Percentiles rank a stretch among this genome's conserved stretches.
phyloP scores from a whole-genome alignment of 2,329 filamentous ascomycete species.

The Fusarium papillatum region DNA sequence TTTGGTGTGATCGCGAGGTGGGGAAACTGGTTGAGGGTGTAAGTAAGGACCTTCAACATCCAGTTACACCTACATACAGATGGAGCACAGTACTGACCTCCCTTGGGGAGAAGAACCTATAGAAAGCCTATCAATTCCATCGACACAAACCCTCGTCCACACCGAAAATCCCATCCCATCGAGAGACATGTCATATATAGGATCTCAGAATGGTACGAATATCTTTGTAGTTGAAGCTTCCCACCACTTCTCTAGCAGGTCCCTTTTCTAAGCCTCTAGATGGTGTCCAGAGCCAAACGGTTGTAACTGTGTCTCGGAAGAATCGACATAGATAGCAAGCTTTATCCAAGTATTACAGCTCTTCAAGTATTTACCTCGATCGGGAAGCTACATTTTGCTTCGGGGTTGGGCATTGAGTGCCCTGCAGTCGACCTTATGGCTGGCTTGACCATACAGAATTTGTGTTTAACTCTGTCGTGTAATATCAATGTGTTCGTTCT shows the following conservation, averaged over 20 bases:
- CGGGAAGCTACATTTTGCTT: neutral
- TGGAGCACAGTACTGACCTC: neutral
- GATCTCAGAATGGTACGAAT: neutral
- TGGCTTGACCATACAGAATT: neutral
- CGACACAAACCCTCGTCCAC: neutral
- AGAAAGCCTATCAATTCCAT: neutral
- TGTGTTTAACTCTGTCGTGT: too few relatives aligned
- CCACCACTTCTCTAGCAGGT: too few relatives aligned
- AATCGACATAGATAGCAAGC: neutral
- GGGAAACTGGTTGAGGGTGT: neutral
- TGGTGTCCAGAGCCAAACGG: neutral
- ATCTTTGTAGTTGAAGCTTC: too few relatives aligned
- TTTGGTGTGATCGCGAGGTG: neutral
- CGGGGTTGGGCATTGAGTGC: neutral
- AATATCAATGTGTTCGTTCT: too few relatives aligned
- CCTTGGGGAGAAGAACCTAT: neutral
- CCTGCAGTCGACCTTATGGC: neutral
- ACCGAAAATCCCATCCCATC: neutral
- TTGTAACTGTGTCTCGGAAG: neutral
- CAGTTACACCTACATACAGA: neutral
- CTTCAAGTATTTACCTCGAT: neutral
- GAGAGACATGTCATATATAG: neutral
- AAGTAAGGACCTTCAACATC: neutral
- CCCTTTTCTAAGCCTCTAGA: neutral
- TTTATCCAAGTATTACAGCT: neutral